These are phyloP conservation scores for Gorgonomyces haynaldii DNA, from an alignment of 192 early-diverging fungal species.

Conservation along the genomic window DNA sequence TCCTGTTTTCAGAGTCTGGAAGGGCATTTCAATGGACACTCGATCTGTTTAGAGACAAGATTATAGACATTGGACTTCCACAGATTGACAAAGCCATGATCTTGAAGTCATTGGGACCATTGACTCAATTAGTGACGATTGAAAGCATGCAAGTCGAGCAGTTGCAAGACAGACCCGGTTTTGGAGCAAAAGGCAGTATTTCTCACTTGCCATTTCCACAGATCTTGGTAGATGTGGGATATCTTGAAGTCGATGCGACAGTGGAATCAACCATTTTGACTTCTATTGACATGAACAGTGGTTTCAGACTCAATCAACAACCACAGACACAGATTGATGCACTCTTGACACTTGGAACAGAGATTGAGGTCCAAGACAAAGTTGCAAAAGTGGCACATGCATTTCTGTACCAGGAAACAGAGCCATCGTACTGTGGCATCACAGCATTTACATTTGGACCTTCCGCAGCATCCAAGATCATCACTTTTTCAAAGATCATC, in stretches of 20 bases:
- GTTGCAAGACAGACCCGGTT: conserved; percentile 2
- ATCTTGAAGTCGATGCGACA: conserved; percentile 4
- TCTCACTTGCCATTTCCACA: not conserved
- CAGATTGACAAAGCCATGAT: conserved; percentile 5
- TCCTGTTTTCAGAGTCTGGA: conserved; percentile 13
- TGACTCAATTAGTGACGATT: not conserved
- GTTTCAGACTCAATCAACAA: not conserved
- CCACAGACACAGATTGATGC: not conserved
- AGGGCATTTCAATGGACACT: conserved; percentile 16
- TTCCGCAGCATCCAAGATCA: conserved; percentile 5
- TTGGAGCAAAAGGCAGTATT: conserved; percentile 2
- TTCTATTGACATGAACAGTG: not conserved
- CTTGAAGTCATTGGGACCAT: not conserved
- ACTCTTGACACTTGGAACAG: not conserved
- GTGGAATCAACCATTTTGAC: not conserved
- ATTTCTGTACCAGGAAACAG: conserved; percentile 13
- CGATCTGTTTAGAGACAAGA: conserved; percentile 18
- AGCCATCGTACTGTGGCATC: conserved; percentile 19
- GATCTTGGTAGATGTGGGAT: conserved; percentile 3
- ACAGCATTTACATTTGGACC: conserved; percentile 25
- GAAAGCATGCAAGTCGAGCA: conserved; percentile 2
- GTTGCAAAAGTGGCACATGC: conserved; percentile 14
- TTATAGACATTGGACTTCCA: conserved; percentile 11
- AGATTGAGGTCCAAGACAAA: not conserved
- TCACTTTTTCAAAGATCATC: conserved; percentile 28